Evolutionary conservation across 2,329 filamentous ascomycete genomes (phyloP).

Genomic region (Pseudocercospora macadamiae): DNA sequence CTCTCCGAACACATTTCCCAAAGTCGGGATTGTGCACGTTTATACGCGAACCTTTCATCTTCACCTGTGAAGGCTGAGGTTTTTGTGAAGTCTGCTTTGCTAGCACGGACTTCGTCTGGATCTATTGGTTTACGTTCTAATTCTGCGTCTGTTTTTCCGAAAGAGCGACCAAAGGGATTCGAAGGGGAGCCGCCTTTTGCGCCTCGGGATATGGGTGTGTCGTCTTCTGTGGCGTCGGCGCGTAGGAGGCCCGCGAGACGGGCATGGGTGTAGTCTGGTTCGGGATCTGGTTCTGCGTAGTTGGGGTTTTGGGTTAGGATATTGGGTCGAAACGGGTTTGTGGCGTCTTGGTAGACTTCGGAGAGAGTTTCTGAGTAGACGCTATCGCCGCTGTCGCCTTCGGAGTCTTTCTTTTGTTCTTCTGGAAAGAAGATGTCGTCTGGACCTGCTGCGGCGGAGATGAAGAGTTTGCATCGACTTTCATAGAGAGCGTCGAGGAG

Average conservation of each 20-base stretch:
- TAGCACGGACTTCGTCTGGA: constrained; percentile 34
- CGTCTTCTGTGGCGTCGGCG: constrained; percentile 52
- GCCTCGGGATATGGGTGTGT: constrained; percentile 20
- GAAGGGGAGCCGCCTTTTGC: constrained; percentile 25
- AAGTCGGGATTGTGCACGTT: constrained; percentile 72
- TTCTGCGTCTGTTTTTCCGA: constrained; percentile 37
- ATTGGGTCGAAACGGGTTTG: constrained; percentile 78
- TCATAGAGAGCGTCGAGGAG: constrained; percentile 81
- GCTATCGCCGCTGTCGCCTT: constrained; percentile 48
- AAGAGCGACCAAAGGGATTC: constrained; percentile 42
- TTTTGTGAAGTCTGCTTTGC: constrained; percentile 65
- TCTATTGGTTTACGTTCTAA: constrained; percentile 40
- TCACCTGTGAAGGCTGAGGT: constrained; percentile 73
- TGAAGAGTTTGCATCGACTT: constrained; percentile 74
- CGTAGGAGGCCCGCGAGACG: constrained; percentile 43
- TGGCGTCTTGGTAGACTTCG: constrained; percentile 78
- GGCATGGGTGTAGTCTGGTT: constrained; percentile 43
- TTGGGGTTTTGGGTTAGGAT: constrained; percentile 63
- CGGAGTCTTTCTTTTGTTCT: constrained; percentile 25
- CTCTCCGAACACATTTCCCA: constrained; percentile 78
- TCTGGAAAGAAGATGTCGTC: constrained; percentile 81
- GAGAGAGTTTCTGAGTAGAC: constrained; percentile 67
- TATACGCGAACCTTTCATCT: constrained; percentile 81
- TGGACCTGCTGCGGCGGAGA: constrained; percentile 68
- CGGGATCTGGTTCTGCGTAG: constrained; percentile 38